These are phyloP conservation scores for Leptographium lundbergii DNA, from an alignment of 2,329 filamentous ascomycete species.

Conservation along the genomic window DNA sequence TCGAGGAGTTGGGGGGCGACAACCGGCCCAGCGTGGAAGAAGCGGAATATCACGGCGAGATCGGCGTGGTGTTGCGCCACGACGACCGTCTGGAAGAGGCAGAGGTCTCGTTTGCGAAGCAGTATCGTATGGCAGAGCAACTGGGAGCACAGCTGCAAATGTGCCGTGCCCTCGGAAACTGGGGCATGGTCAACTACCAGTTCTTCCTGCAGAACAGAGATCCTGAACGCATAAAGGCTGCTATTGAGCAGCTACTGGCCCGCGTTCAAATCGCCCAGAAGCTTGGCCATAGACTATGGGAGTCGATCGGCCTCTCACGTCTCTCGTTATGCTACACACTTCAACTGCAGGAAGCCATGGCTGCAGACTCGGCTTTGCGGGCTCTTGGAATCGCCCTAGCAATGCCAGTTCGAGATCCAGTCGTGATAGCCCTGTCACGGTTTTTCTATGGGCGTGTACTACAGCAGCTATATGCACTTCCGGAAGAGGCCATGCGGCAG, in stretches of 20 bases:
- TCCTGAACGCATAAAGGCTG: neutral
- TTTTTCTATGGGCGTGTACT: slow-evolving; percentile 21
- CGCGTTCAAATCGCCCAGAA: neutral
- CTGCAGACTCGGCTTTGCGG: slow-evolving; percentile 12
- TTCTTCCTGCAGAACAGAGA: slow-evolving; percentile 9
- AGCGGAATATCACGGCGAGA: slow-evolving; percentile 17
- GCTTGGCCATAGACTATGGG: slow-evolving; percentile 12
- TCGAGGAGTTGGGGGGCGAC: slow-evolving; percentile 8
- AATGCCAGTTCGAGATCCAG: slow-evolving; percentile 13
- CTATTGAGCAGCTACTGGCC: neutral
- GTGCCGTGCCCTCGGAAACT: slow-evolving; percentile 22
- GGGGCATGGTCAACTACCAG: slow-evolving; percentile 24
- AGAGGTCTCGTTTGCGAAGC: slow-evolving; percentile 14
- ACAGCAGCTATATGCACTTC: slow-evolving; percentile 11
- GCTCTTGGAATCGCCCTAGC: slow-evolving; percentile 7
- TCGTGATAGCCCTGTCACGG: slow-evolving; percentile 18
- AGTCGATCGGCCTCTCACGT: slow-evolving; percentile 19
- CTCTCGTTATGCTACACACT: slow-evolving; percentile 22
- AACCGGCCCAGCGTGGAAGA: slow-evolving; percentile 5
- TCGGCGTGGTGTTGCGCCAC: slow-evolving; percentile 21
- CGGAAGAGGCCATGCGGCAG: slow-evolving; percentile 15
- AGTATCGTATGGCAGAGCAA: slow-evolving; percentile 18
- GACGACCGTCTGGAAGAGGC: slow-evolving; percentile 18
- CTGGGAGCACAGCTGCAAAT: slow-evolving; percentile 12
- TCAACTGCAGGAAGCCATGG: slow-evolving; percentile 12